Percentiles rank a stretch among this genome's conserved stretches.
Conservation (phyloP, 495 filamentous ascomycete species). For the Xylaria intraflava region DNA sequence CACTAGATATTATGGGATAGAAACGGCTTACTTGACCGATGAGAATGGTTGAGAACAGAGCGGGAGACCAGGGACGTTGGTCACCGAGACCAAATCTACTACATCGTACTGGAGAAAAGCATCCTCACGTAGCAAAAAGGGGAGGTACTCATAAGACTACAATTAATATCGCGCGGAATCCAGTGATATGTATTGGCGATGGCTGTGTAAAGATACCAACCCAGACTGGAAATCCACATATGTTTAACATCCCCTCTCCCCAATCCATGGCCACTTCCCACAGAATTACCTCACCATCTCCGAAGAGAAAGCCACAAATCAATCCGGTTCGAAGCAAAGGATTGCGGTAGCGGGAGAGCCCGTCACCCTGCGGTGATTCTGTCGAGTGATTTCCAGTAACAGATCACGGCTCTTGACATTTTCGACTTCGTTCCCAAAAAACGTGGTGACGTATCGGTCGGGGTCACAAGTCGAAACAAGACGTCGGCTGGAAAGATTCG, state of each 20-base stretch:
- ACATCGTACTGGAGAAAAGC: too few relatives aligned
- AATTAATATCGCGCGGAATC: too few relatives aligned
- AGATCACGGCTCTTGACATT: too few relatives aligned
- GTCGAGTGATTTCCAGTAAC: too few relatives aligned
- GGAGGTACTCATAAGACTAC: too few relatives aligned
- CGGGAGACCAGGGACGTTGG: not conserved
- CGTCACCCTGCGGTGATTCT: constrained; percentile 5
- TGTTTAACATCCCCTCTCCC: constrained; percentile 5
- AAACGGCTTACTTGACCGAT: not conserved
- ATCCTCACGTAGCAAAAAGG: too few relatives aligned
- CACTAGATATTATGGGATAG: not conserved
- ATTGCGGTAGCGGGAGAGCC: constrained; percentile 8
- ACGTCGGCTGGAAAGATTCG: constrained; percentile 3
- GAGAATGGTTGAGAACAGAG: not conserved
- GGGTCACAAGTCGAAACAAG: too few relatives aligned
- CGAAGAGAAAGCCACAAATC: constrained; percentile 6
- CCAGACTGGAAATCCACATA: too few relatives aligned
- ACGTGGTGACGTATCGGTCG: too few relatives aligned
- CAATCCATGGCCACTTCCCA: constrained; percentile 4
- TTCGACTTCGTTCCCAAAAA: too few relatives aligned
- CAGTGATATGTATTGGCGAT: too few relatives aligned
- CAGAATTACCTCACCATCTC: constrained; percentile 11
- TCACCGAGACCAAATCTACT: not conserved
- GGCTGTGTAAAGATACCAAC: too few relatives aligned
- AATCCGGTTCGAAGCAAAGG: constrained; percentile 2